These are phyloP conservation scores for Psilocybe azurescens DNA, from an alignment of 768 basidiomycete species.

Conservation along the genomic window DNA sequence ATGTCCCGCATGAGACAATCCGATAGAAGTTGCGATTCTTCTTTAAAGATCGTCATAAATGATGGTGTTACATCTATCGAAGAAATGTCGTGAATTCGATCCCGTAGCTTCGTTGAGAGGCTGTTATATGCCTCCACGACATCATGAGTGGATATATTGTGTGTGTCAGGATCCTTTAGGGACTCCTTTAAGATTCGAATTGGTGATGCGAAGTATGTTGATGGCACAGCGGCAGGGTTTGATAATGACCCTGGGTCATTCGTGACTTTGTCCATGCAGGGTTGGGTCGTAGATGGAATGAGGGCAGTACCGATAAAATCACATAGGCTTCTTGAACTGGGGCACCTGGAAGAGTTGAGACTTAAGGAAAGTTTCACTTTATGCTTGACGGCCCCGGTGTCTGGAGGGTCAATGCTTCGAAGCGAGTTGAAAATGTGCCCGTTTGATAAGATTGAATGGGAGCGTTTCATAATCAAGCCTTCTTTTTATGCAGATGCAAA, in stretches of 20 bases:
- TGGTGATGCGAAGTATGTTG: conserved; percentile 44
- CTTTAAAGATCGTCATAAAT: conserved; percentile 35
- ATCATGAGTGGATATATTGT: conserved; percentile 53
- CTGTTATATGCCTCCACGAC: conserved; percentile 66
- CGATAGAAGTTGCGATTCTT: conserved; percentile 37
- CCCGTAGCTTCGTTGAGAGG: conserved; percentile 50
- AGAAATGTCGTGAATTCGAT: conserved; percentile 26
- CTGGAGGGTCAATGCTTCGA: background rate
- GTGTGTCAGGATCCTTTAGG: conserved; percentile 36
- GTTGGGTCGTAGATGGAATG: background rate
- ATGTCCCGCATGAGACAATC: conserved; percentile 59
- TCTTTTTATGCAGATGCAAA: background rate
- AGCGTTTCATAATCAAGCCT: background rate
- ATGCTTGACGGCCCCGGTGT: conserved; percentile 1
- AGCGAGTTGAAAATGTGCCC: conserved; percentile 3
- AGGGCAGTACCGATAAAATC: background rate
- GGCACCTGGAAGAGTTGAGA: background rate
- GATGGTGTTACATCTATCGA: conserved; percentile 16
- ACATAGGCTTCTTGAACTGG: background rate
- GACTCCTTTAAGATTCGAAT: conserved; percentile 54
- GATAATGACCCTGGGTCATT: background rate
- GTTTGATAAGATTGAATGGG: conserved; percentile 3
- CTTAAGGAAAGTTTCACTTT: conserved; percentile 4
- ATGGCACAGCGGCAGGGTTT: background rate
- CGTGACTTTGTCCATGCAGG: background rate